A percentile compares a stretch with the other conserved stretches of the same genome.
These are phyloP conservation scores for Hippophae gyantsensis DNA, from an alignment of 306 rosid genomes.

Conservation along the genomic window DNA sequence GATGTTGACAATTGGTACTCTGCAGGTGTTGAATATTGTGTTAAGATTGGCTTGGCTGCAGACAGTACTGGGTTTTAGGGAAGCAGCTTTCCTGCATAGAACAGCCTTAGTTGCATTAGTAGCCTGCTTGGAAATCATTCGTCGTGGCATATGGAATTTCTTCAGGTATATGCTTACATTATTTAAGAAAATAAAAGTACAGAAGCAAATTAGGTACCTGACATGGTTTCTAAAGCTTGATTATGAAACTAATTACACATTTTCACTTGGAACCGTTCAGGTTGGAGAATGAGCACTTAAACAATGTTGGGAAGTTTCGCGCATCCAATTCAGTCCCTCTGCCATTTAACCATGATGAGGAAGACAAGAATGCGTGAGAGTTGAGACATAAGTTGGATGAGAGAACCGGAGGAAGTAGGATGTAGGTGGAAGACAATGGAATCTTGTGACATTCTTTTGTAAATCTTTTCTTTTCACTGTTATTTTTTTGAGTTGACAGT, in stretches of 20 bases:
- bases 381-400: too few relatives aligned
- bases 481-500: too few relatives aligned
- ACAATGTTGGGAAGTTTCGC: slow-evolving; percentile 67
- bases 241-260: neutral
- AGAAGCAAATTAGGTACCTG: too few relatives aligned
- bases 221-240: neutral
- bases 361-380: slow-evolving; percentile 15
- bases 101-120: slow-evolving; percentile 51
- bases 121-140: slow-evolving; percentile 65
- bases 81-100: slow-evolving; percentile 48
- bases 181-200: too few relatives aligned
- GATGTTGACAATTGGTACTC: neutral
- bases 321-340: slow-evolving; percentile 72
- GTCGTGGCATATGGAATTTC: slow-evolving; percentile 87
- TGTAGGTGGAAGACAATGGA: too few relatives aligned
- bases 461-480: too few relatives aligned
- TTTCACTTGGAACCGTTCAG: slow-evolving; percentile 22
- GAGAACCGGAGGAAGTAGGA: too few relatives aligned
- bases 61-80: slow-evolving; percentile 45
- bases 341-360: slow-evolving; percentile 47
- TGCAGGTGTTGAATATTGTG: slow-evolving; percentile 56
- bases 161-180: slow-evolving; percentile 38
- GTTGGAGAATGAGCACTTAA: slow-evolving; percentile 58
- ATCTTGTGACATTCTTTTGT: too few relatives aligned
- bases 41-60: slow-evolving; percentile 75